Evolutionary conservation across 148 eudicot species (phyloP).

Genomic region (Camellia lanceoleosa): DNA sequence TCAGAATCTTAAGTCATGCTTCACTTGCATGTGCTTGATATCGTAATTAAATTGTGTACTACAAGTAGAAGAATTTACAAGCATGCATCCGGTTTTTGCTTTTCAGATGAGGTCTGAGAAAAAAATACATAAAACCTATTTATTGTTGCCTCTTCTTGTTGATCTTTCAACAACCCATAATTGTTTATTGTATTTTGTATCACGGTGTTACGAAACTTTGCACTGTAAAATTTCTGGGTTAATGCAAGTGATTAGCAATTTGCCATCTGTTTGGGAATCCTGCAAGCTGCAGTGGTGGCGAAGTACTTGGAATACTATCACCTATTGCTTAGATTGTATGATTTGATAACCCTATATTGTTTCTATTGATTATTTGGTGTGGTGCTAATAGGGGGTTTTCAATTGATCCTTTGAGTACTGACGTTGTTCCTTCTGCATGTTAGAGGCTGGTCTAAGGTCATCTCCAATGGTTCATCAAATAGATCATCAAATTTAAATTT

Average conservation of each 20-base stretch:
- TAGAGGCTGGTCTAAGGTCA: background rate
- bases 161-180: background rate
- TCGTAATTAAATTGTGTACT: background rate
- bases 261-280: background rate
- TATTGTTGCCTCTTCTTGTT: background rate
- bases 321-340: background rate
- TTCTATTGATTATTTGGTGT: conserved; percentile 1
- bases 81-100: background rate
- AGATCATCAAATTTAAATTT: too few relatives aligned
- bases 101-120: background rate
- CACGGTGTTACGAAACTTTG: background rate
- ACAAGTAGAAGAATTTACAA: background rate
- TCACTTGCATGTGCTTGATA: too few relatives aligned
- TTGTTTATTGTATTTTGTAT: background rate
- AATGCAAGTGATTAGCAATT: background rate
- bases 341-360: background rate
- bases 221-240: background rate
- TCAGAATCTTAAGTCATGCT: background rate
- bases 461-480: too few relatives aligned
- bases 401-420: background rate
- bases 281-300: background rate
- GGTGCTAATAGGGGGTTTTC: background rate
- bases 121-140: background rate
- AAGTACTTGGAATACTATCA: background rate
- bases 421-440: background rate